Percentiles rank a stretch among this genome's conserved stretches.
These are phyloP conservation scores for Xylogone sp. DNA, from an alignment of 2,329 filamentous ascomycete genomes.

Conservation along the genomic window DNA sequence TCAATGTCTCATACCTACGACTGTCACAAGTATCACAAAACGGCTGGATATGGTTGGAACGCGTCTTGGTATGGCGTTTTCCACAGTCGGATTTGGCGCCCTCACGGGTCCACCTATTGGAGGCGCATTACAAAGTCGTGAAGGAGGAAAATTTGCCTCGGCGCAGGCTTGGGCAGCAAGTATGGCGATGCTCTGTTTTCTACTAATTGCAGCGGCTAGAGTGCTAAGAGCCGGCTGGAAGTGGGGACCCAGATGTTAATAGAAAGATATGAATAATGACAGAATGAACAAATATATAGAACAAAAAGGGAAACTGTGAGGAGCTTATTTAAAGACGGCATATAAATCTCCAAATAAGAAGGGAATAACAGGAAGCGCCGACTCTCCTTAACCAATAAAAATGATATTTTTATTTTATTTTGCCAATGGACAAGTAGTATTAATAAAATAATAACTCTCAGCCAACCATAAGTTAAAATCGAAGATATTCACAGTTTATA, in stretches of 20 bases:
- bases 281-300: too few relatives aligned
- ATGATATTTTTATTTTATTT: too few relatives aligned
- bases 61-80: constrained; percentile 35
- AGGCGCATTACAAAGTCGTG: constrained; percentile 17
- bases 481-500: too few relatives aligned
- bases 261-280: too few relatives aligned
- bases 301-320: too few relatives aligned
- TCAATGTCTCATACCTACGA: constrained; percentile 41
- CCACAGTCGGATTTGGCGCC: constrained; percentile 40
- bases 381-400: too few relatives aligned
- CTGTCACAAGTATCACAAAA: not conserved
- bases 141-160: constrained; percentile 15
- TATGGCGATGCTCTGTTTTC: constrained; percentile 28
- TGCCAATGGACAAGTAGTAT: too few relatives aligned
- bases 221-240: constrained; percentile 9
- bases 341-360: too few relatives aligned
- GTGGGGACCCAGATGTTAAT: not conserved
- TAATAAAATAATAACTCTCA: too few relatives aligned
- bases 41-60: constrained; percentile 1
- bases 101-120: constrained; percentile 23
- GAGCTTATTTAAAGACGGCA: too few relatives aligned
- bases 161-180: constrained; percentile 16
- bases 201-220: constrained; percentile 11
- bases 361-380: too few relatives aligned
- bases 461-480: too few relatives aligned